phyloP scores from a whole-genome alignment of 2,329 filamentous ascomycete genomes.

The Apiospora marii region DNA sequence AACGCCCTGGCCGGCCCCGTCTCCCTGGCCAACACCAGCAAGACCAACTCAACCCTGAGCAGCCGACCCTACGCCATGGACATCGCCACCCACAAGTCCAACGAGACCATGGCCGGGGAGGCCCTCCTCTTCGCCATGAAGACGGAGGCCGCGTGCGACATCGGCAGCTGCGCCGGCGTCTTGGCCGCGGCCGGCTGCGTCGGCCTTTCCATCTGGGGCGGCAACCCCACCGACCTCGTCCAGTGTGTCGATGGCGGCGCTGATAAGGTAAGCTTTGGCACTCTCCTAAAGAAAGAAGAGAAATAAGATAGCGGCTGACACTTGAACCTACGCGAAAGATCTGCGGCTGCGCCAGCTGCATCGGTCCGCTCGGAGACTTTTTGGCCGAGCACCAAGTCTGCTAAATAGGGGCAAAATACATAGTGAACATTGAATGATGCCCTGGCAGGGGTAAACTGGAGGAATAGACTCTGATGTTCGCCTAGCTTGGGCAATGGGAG shows the following conservation, averaged over 20 bases:
- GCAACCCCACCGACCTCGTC: background rate
- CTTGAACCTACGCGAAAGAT: background rate
- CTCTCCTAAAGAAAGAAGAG: too few relatives aligned
- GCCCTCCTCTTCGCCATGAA: background rate
- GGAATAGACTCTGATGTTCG: background rate
- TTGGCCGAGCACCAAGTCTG: background rate
- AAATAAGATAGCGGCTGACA: background rate
- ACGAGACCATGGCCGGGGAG: background rate
- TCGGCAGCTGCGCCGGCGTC: background rate
- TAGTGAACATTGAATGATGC: background rate
- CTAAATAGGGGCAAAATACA: background rate
- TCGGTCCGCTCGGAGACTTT: background rate
- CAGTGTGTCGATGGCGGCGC: background rate
- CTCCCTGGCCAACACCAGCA: too few relatives aligned
- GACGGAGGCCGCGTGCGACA: background rate
- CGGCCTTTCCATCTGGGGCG: background rate
- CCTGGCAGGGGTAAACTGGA: too few relatives aligned
- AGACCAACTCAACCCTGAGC: too few relatives aligned
- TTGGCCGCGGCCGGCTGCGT: conserved; percentile 3
- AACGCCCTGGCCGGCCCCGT: background rate
- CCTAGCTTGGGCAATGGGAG: background rate
- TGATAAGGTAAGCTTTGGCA: background rate
- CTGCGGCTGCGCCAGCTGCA: background rate
- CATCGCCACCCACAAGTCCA: background rate
- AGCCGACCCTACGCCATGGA: background rate